Evolutionary conservation across 192 early-diverging fungal genomes (phyloP).

Genomic region (Dissophora ornata): DNA sequence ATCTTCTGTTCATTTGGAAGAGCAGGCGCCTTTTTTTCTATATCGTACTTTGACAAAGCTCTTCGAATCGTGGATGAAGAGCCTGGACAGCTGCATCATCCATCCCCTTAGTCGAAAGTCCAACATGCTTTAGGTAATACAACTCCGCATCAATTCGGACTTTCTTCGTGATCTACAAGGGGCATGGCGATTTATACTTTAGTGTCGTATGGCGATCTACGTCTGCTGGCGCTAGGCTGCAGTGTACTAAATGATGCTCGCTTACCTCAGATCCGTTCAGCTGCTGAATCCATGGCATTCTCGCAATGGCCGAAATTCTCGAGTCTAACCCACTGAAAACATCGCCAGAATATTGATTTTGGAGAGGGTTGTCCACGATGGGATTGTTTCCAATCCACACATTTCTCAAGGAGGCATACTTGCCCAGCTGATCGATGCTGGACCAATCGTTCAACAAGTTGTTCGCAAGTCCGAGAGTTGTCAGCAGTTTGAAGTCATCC

Average conservation of each 20-base stretch:
- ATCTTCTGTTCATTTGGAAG: no score
- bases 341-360: neutral
- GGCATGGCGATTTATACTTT: no score
- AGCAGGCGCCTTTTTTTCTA: no score
- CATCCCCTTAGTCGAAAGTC: conserved; percentile 47
- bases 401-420: conserved; percentile 45
- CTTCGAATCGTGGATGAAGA: conserved; percentile 61
- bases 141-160: conserved; percentile 61
- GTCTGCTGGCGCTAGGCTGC: no score
- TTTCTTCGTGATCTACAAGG: conserved; percentile 47
- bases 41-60: conserved; percentile 61
- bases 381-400: conserved; percentile 61
- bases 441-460: conserved; percentile 57
- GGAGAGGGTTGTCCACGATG: conserved; percentile 8
- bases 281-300: conserved; percentile 52
- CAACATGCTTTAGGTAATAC: conserved; percentile 62
- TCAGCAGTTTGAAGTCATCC: conserved; percentile 43
- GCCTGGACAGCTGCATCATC: conserved; percentile 11
- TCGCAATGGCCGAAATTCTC: conserved; percentile 44
- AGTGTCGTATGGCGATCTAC: no score
- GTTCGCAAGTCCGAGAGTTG: conserved; percentile 55
- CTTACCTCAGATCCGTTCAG: conserved; percentile 67
- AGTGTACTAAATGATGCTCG: no score
- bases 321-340: neutral
- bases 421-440: conserved; percentile 57